These are phyloP conservation scores for Penicillium argentinense DNA, from an alignment of 495 filamentous ascomycete species.

Conservation along the genomic window DNA sequence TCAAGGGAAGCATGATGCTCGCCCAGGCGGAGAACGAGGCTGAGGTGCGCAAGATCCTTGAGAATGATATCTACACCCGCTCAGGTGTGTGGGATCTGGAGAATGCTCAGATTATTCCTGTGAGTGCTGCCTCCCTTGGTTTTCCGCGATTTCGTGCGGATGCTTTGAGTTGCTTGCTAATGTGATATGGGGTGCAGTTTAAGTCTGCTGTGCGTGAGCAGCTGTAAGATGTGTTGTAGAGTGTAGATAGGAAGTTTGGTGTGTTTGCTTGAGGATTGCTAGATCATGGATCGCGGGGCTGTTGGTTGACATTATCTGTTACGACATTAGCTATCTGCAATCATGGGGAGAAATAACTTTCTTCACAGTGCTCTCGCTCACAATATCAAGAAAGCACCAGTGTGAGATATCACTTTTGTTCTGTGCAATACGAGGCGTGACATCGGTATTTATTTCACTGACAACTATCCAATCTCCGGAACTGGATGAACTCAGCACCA, in stretches of 20 bases:
- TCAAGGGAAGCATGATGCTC: conserved; percentile 71
- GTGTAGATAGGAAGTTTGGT: neutral
- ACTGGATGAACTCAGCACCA: too few relatives aligned
- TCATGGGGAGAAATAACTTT: too few relatives aligned
- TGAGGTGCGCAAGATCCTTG: conserved; percentile 63
- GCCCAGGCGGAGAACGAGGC: conserved; percentile 63
- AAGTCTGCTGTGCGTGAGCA: conserved; percentile 39
- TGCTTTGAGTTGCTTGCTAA: neutral
- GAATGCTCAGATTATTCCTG: conserved; percentile 59
- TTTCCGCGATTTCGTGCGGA: neutral
- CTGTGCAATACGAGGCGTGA: too few relatives aligned
- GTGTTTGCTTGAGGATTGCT: neutral
- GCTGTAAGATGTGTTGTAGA: conserved; percentile 15
- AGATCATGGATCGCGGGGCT: too few relatives aligned
- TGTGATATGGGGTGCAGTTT: conserved; percentile 27
- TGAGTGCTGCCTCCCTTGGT: conserved; percentile 22
- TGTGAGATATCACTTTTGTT: too few relatives aligned
- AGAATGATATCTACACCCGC: conserved; percentile 69
- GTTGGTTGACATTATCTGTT: too few relatives aligned
- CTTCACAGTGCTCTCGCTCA: too few relatives aligned
- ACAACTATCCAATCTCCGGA: too few relatives aligned
- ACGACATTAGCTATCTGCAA: too few relatives aligned
- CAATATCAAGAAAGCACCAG: too few relatives aligned
- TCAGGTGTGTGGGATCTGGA: conserved; percentile 82
- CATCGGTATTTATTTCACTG: too few relatives aligned